Base-by-base conservation (phyloP, 176 grass and related monocot species). In the Elaeis guineensis region DNA sequence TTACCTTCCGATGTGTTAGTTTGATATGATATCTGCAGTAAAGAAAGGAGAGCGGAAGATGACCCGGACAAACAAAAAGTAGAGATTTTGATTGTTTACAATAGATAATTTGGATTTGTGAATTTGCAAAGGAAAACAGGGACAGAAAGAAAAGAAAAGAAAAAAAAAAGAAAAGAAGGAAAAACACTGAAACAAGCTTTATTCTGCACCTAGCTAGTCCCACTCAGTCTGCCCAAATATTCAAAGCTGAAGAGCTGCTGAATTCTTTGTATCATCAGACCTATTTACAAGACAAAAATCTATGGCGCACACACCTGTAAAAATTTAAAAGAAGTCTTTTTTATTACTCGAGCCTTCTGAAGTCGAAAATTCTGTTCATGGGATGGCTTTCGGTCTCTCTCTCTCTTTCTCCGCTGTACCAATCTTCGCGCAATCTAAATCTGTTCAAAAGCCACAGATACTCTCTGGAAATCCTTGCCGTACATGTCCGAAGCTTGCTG, bases 391-490 rank as follows among this genome's bases (percentile, higher is more conserved):
- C 4, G 19, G 19, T 3, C 9, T 20, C 4, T 55, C 18, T 6
- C 4, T 21, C 21, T 21, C 3, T 55, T 55, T 62, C 83, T 86
- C 74, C 25, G 78, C 74, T 24, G 19, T 6, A 20, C 52, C 11
- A 19, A 44, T 44, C 11, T 44, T 44, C 9, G 12, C 35, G 11
- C 24, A 25, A 29, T 60, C 75, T 82, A 90, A 59, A 90, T 82
- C 53, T 85, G 76, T 70, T 90, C 63, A 50, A 85, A 90, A 72
- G 74, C 77, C 65, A 76, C 58, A 55, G 83, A 79, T 67, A 85
- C 60, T 68, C 71, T 78, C 63, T 90, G 82, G 58, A 90, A 59
- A 69, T 85, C 86, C 69, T 85, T 90, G 25, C 64, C 75, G 58
- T 82, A 85, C 29, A 81, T 75, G 58, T 85, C 75, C 15, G 78